Percentiles rank a stretch among this genome's conserved stretches.
Conservation (phyloP, 2,329 filamentous ascomycete species). For the Fusarium albidum region DNA sequence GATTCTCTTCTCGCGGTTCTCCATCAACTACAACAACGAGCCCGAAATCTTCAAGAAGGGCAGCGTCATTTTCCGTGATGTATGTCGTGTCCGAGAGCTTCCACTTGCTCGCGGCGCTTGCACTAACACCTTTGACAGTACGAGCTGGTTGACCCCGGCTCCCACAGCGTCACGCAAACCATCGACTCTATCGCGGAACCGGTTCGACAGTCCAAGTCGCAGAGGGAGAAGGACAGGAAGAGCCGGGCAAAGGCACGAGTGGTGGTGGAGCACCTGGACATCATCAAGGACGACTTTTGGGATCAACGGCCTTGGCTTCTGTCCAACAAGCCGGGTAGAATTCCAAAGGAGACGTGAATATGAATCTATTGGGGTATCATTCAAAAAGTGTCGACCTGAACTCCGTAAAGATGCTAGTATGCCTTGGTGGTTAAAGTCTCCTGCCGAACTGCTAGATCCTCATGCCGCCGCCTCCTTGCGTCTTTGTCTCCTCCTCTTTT, state of each 20-base stretch:
- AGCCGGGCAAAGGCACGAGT: conserved; percentile 81
- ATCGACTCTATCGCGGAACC: conserved; percentile 62
- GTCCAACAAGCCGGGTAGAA: conserved; percentile 75
- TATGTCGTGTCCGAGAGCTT: conserved; percentile 53
- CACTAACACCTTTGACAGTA: conserved; percentile 61
- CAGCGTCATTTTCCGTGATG: conserved; percentile 86
- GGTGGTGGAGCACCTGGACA: conserved; percentile 85
- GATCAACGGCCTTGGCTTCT: conserved; percentile 83
- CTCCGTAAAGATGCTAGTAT: conserved; percentile 39
- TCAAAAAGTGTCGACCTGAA: conserved; percentile 38
- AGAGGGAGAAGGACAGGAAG: conserved; percentile 84
- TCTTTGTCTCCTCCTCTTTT: conserved; percentile 46
- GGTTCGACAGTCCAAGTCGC: conserved; percentile 74
- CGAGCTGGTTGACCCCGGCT: conserved; percentile 70
- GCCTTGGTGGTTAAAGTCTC: conserved; percentile 21
- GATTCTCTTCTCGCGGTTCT: conserved; percentile 87
- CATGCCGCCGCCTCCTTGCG: conserved; percentile 36
- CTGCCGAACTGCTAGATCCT: conserved; percentile 18
- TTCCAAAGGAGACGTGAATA: conserved; percentile 65
- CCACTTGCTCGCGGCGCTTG: too few species aligned
- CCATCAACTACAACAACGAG: conserved; percentile 98
- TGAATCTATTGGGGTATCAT: conserved; percentile 45
- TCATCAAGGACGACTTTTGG: conserved; percentile 98
- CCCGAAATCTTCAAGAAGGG: conserved; percentile 92
- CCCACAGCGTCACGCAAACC: conserved; percentile 55